Conservation (phyloP, 2,329 filamentous ascomycete species). For the Grosmannia penicillata region DNA sequence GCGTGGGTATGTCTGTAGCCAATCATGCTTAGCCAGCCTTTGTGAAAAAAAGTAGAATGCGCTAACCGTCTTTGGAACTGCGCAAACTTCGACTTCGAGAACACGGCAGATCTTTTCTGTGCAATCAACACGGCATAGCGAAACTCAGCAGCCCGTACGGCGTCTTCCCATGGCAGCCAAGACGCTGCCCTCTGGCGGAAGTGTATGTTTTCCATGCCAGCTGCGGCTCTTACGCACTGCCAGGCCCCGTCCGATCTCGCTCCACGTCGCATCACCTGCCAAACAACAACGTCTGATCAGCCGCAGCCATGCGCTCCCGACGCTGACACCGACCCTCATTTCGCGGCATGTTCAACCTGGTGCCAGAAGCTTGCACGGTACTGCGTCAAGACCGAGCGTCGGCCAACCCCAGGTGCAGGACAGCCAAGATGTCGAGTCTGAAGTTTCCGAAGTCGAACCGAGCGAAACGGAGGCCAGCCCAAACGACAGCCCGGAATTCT, state of each 20-base stretch:
- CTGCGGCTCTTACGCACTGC: background rate
- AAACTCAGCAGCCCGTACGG: background rate
- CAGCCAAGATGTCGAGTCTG: too few species aligned
- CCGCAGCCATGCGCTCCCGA: background rate
- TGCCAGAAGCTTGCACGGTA: too few species aligned
- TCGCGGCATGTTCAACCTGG: too few species aligned
- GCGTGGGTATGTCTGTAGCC: too few species aligned
- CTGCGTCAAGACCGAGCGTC: too few species aligned
- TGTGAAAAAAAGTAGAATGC: too few species aligned
- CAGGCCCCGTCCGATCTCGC: background rate
- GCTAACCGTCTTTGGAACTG: too few species aligned
- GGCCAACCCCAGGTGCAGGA: too few species aligned
- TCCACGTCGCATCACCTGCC: background rate
- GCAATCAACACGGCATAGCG: background rate
- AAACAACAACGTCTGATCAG: background rate
- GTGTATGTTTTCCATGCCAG: slow-evolving; percentile 3
- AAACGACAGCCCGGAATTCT: background rate
- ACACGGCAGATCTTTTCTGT: background rate
- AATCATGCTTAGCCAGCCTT: too few species aligned
- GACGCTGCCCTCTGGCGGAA: background rate
- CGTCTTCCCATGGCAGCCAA: background rate
- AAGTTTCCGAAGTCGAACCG: too few species aligned
- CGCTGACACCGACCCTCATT: background rate
- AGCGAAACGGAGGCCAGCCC: too few species aligned
- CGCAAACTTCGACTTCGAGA: too few species aligned